These are phyloP conservation scores for Ottelia alismoides DNA, from an alignment of 106 monocot species.

Conservation along the genomic window DNA sequence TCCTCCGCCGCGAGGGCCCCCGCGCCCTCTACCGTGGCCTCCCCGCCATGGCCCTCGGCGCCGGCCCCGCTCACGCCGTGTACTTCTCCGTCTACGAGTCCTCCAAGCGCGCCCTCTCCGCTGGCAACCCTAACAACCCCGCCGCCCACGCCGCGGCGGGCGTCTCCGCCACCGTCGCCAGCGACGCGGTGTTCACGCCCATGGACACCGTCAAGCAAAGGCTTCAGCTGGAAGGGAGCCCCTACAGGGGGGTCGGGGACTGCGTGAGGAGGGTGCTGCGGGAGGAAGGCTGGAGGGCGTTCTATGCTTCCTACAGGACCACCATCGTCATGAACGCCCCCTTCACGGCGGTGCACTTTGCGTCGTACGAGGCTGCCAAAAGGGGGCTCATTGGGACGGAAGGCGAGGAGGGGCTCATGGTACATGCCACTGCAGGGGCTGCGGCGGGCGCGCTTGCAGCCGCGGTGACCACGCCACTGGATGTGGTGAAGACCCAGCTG, in stretches of 20 bases:
- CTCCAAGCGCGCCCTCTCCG: conserved; percentile 38
- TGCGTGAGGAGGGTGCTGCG: conserved; percentile 54
- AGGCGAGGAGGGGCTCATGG: conserved; percentile 42
- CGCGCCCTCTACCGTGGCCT: conserved; percentile 74
- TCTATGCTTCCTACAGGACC: conserved; percentile 70
- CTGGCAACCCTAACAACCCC: conserved; percentile 27
- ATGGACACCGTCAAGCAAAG: conserved; percentile 97
- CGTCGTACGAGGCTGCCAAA: conserved; percentile 91
- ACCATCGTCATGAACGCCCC: conserved; percentile 97
- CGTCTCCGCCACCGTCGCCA: conserved; percentile 67
- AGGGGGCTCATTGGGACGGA: conserved; percentile 33
- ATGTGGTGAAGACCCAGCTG: conserved; percentile 87
- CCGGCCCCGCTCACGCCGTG: conserved; percentile 88
- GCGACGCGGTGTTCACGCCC: conserved; percentile 88
- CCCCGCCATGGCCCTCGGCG: conserved; percentile 82
- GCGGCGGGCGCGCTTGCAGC: conserved; percentile 81
- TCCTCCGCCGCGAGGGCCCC: conserved; percentile 35
- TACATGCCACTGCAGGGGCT: conserved; percentile 87
- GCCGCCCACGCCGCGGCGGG: conserved; percentile 79
- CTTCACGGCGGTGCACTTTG: conserved; percentile 86
- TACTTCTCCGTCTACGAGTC: conserved; percentile 93
- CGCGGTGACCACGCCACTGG: conserved; percentile 69
- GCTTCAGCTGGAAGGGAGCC: conserved; percentile 70
- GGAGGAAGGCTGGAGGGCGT: conserved; percentile 72
- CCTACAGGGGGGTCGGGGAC: conserved; percentile 69